These are phyloP conservation scores for Dioscorea zingiberensis DNA, from an alignment of 106 monocot genomes.

Conservation along the genomic window DNA sequence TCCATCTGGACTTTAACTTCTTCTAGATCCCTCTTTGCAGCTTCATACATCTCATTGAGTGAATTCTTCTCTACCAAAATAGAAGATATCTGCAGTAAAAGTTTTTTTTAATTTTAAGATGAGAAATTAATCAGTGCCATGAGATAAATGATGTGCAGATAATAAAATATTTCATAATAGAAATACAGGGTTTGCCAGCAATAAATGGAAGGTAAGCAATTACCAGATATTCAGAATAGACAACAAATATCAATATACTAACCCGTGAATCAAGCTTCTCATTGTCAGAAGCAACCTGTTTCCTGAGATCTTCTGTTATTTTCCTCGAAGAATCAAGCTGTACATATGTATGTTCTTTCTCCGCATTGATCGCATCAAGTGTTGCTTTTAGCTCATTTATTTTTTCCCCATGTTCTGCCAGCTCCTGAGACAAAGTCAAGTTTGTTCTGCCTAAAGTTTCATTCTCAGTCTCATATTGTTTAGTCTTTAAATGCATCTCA, in stretches of 20 bases:
- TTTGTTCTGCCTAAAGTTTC: constrained; percentile 46
- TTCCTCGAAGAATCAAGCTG: constrained; percentile 43
- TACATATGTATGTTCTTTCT: constrained; percentile 42
- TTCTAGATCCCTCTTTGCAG: constrained; percentile 56
- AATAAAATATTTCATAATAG: neutral
- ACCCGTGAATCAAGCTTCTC: constrained; percentile 68
- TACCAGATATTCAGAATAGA: neutral
- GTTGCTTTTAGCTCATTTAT: constrained; percentile 42
- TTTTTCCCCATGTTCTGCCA: constrained; percentile 40
- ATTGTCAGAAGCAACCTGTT: constrained; percentile 37
- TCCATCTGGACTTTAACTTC: constrained; percentile 35
- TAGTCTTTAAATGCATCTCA: constrained; percentile 21
- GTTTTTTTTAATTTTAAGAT: neutral
- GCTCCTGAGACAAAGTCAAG: constrained; percentile 46
- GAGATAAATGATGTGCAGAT: neutral
- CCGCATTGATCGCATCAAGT: constrained; percentile 27
- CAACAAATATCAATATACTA: neutral
- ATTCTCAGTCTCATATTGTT: constrained; percentile 37
- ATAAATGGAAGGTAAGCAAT: neutral
- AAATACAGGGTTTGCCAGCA: neutral
- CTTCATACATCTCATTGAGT: constrained; percentile 41
- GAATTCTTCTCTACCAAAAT: constrained; percentile 49
- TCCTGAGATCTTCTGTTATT: constrained; percentile 35
- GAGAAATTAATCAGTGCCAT: neutral
- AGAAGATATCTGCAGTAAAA: constrained; percentile 52